phyloP scores from a whole-genome alignment of 371 early-diverging fungal genomes.

The Saksenaea vasiformis region DNA sequence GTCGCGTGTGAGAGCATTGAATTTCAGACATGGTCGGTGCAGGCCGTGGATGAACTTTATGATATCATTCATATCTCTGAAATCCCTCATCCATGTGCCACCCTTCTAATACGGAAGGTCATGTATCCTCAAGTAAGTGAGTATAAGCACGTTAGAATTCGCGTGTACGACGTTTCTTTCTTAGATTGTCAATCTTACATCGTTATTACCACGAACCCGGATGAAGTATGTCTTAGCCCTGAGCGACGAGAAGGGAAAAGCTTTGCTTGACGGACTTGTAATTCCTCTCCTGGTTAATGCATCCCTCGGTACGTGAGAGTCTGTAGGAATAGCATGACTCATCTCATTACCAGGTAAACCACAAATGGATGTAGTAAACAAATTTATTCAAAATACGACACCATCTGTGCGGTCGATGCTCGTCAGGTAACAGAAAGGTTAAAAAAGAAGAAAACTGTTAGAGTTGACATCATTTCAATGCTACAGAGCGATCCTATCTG shows the following conservation, averaged over 20 bases:
- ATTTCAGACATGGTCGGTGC: constrained; percentile 20
- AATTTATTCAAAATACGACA: constrained; percentile 1
- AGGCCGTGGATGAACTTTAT: constrained; percentile 11
- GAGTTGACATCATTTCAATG: not conserved
- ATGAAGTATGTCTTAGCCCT: not conserved
- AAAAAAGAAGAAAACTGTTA: not conserved
- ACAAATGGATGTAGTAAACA: constrained; percentile 16
- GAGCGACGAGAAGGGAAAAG: not conserved
- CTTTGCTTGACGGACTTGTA: constrained; percentile 14
- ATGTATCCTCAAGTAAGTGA: constrained; percentile 18
- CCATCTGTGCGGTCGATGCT: not conserved
- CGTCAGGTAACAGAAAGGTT: not conserved
- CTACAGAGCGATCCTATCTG: not conserved
- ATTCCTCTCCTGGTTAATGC: constrained; percentile 9
- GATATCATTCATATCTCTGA: constrained; percentile 4
- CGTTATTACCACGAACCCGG: constrained; percentile 8
- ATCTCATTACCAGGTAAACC: constrained; percentile 7
- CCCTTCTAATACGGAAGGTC: not conserved
- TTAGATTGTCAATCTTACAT: constrained; percentile 12
- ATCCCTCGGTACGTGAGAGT: not conserved
- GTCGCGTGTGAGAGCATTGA: not conserved
- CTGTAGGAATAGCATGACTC: not conserved
- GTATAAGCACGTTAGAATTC: too few relatives aligned
- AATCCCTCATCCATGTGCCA: constrained; percentile 5
- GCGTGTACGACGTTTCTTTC: not conserved